phyloP scores from a whole-genome alignment of 129 eudicot species.

The Tagetes erecta region DNA sequence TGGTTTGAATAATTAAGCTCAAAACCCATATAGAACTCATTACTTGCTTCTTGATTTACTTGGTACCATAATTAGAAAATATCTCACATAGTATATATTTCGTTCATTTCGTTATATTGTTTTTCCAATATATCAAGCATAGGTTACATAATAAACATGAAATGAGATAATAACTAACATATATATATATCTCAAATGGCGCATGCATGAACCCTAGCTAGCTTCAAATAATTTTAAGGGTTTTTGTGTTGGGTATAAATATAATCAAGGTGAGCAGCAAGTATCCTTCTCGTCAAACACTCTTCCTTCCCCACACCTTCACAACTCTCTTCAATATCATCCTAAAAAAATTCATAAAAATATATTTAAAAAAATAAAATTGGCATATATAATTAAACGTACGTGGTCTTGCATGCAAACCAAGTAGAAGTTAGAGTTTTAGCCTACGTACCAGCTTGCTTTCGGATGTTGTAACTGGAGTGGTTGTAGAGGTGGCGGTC shows the following conservation, averaged over 20 bases:
- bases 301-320: slow-evolving; percentile 29
- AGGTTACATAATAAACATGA: neutral
- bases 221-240: slow-evolving; percentile 9
- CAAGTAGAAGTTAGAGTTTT: neutral
- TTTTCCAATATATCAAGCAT: neutral
- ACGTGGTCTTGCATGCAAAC: slow-evolving; percentile 3
- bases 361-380: neutral
- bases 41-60: too few species aligned
- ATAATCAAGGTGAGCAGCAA: slow-evolving; percentile 36
- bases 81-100: too few species aligned
- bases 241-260: slow-evolving; percentile 34
- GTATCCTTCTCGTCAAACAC: slow-evolving; percentile 23
- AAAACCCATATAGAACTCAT: too few species aligned
- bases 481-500: neutral
- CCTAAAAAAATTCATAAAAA: slow-evolving; percentile 7
- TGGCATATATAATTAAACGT: neutral
- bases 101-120: too few species aligned
- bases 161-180: slow-evolving; percentile 7
- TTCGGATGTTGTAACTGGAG: slow-evolving; percentile 2
- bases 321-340: slow-evolving; percentile 20
- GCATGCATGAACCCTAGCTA: neutral
- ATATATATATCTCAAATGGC: neutral
- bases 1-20: too few species aligned
- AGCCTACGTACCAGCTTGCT: slow-evolving; percentile 10
- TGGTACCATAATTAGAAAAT: too few species aligned